Base-by-base conservation (phyloP, 1,284 basidiomycete species). In the Puccinia coronata region DNA sequence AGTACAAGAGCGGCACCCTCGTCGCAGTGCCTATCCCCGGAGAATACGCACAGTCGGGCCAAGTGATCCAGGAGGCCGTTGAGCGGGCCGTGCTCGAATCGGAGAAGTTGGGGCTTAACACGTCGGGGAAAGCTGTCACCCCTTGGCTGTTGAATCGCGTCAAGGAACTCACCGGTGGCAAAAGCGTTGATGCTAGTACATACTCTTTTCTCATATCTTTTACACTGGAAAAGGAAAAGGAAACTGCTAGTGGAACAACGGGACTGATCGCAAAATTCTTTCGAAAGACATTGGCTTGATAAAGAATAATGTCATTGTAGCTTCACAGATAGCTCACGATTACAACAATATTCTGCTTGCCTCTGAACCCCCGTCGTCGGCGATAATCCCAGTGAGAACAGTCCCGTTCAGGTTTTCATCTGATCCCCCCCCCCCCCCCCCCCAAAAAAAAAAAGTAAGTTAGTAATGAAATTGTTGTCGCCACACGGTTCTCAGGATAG, bases 131-230 rank as follows among this genome's bases (percentile, higher is more conserved):
- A 85, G 92, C 95, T 83, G 95, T 91, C 14, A 99, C 97, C 0
- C 97, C 97, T 2, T 99, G 96, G 96, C 88, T 99, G 16, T 88
- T 99, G 41, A 89, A 90, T 81, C 90, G 96, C 25, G 92, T 99
- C 1, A 90, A 90, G 11, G 92, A 98, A 86, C 88, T 99, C 67
- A 95, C 93, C 0, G 85, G 89, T 55, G 93, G 94, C 3, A 88
- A 88, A 82, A 94, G 94, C 1, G 87, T 96, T 74, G 87, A 88
- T 57, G 91, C 90, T 83, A 93, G 92, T 92, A 81, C 85, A 90
- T 88, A 12, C 65, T 49, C 28, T 65, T 59, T 65, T 43, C 79
- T 65, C 18, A n/a, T n/a, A n/a, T n/a, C n/a, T n/a, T n/a, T n/a
- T n/a, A n/a, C n/a, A n/a, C n/a, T n/a, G n/a, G n/a, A n/a, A n/a